Percentiles rank a stretch among this genome's conserved stretches.
Evolutionary conservation across 106 monocot genomes (phyloP).

Genomic region (Cymbidium sinense): DNA sequence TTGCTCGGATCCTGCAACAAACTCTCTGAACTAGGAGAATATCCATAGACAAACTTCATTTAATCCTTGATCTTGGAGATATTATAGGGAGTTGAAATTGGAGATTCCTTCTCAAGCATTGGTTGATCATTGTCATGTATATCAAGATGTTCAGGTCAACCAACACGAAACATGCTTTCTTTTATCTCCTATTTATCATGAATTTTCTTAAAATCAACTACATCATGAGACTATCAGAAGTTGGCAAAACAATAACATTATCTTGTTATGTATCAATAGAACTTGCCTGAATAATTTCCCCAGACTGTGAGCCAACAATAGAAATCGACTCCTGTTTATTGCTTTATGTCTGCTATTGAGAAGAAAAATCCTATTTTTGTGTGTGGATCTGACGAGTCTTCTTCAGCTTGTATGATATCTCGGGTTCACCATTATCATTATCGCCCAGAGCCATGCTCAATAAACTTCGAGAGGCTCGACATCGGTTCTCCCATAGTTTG

Average conservation of each 20-base stretch:
- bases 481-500: slow-evolving; percentile 6
- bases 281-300: slow-evolving; percentile 5
- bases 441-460: slow-evolving; percentile 13
- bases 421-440: slow-evolving; percentile 19
- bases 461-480: slow-evolving; percentile 3
- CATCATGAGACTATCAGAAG: slow-evolving; percentile 18
- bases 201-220: slow-evolving; percentile 28
- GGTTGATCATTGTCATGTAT: slow-evolving; percentile 20
- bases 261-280: slow-evolving; percentile 18
- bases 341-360: slow-evolving; percentile 4
- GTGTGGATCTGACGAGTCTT: slow-evolving; percentile 8
- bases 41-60: slow-evolving; percentile 21
- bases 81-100: slow-evolving; percentile 12
- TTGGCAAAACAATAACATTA: slow-evolving; percentile 8
- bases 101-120: slow-evolving; percentile 15
- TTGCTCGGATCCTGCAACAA: slow-evolving; percentile 5
- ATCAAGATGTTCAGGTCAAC: slow-evolving; percentile 16
- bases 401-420: slow-evolving; percentile 21
- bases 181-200: slow-evolving; percentile 19
- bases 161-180: slow-evolving; percentile 15
- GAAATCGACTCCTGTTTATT: slow-evolving; percentile 12
- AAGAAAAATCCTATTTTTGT: slow-evolving; percentile 10
- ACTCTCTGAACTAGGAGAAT: slow-evolving; percentile 8
- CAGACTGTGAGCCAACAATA: slow-evolving; percentile 11
- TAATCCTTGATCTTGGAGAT: slow-evolving; percentile 9